Evolutionary conservation across 2,329 filamentous ascomycete genomes (phyloP), one percentile per base, ranked within the genome.

Genomic region (Ilyonectria mors-panacis): DNA sequence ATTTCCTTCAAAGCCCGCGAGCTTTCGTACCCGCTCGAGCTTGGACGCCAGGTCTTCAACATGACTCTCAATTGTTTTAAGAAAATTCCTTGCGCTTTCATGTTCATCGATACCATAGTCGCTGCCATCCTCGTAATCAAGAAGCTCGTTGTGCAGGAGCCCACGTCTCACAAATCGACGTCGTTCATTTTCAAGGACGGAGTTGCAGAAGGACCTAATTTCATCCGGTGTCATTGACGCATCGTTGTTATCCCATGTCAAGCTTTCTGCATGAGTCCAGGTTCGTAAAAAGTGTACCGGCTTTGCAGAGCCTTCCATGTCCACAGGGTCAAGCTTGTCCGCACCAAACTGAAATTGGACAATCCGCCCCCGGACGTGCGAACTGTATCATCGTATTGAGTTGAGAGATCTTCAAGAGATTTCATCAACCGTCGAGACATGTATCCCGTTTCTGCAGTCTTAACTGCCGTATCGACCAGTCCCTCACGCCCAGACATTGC

Each of bases 361-460:
- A 67, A 99, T 92, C 35, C 91, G 8, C 93, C 93, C 2, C 92
- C 92, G 0, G 95, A 98, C 30, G 95, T 98, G 63, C 96, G 90
- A 1, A 99, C 95, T 0, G 96, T 99, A 75, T 97, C 90, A 76
- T 99, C 96, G 76, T 99, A 99, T 75, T 94, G 91, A 1, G 93
- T 94, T 1, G 95, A 97, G 3, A 98, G 84, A 85, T 99, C 96
- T 79, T 99, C 96, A 55, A 99, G 83, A 3, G 94, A 97, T 82
- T 99, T 99, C 95, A 99, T 99, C 78, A 99, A 81, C 73, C 96
- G 91, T 83, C 96, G 92, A 70, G 95, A 98, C 96, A 99, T 99
- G 83, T 99, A 99, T 71, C 96, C 96, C 12, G 96, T 99, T 81
- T 99, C 96, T 59, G 96, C 96, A 59, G 96, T 99, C 85, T 99